Evolutionary conservation across 257 asterid species (phyloP).

Genomic region (Jacaranda copaia): DNA sequence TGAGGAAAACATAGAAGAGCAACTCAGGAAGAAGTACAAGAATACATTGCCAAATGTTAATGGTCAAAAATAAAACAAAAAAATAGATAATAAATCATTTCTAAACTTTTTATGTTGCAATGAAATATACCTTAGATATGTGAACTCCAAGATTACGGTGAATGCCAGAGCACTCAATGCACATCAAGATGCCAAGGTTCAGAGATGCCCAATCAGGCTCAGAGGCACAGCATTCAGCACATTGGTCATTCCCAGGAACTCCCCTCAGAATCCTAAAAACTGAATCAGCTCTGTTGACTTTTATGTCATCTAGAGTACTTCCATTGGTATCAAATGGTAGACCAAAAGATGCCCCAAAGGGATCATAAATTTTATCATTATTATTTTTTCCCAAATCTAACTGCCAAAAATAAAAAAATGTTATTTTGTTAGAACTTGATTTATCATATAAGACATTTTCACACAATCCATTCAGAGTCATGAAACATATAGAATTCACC

Average conservation of each 20-base stretch:
- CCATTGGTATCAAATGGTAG: slow-evolving; percentile 50
- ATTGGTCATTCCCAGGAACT: slow-evolving; percentile 83
- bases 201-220: slow-evolving; percentile 99
- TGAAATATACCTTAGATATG: slow-evolving; percentile 78
- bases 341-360: slow-evolving; percentile 51
- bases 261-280: slow-evolving; percentile 82
- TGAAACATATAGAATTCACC: slow-evolving; percentile 52
- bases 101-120: background rate
- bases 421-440: slow-evolving; percentile 30
- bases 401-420: slow-evolving; percentile 55
- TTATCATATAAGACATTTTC: slow-evolving; percentile 21
- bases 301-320: slow-evolving; percentile 47
- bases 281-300: slow-evolving; percentile 60
- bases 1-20: background rate
- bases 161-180: slow-evolving; percentile 98
- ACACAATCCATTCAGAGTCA: slow-evolving; percentile 14
- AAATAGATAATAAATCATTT: slow-evolving; percentile 17
- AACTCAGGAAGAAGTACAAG: background rate
- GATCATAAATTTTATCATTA: slow-evolving; percentile 35
- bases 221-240: slow-evolving; percentile 89
- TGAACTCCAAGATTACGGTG: slow-evolving; percentile 99
- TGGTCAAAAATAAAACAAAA: background rate
- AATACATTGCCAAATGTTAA: slow-evolving; percentile 19
- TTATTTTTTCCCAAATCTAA: slow-evolving; percentile 57
- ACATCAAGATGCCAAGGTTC: slow-evolving; percentile 89